A percentile compares a stretch with the other conserved stretches of the same genome.
Evolutionary conservation across 768 basidiomycete species (phyloP).

Genomic region (Trametes cingulata): DNA sequence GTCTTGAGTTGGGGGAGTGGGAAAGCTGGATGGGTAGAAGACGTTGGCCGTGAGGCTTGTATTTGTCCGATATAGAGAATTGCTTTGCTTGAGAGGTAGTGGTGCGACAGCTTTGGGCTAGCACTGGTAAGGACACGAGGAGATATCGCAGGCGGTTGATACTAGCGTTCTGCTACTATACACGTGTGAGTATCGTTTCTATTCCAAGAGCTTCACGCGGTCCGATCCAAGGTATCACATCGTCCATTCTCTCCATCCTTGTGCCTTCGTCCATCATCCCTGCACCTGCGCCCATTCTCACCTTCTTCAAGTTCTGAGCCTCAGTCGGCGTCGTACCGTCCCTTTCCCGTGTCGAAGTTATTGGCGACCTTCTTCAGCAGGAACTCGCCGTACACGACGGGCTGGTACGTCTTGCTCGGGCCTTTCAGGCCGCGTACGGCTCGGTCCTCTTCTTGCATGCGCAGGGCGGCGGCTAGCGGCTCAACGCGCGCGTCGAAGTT

Average conservation of each 20-base stretch:
- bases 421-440: conserved; percentile 17
- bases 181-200: too few relatives aligned
- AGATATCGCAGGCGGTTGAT: background rate
- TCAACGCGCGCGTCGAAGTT: conserved; percentile 72
- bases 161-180: too few relatives aligned
- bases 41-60: background rate
- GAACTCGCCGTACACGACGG: conserved; percentile 79
- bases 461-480: conserved; percentile 62
- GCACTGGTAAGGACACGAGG: too few relatives aligned
- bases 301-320: too few relatives aligned
- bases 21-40: background rate
- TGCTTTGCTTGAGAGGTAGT: background rate
- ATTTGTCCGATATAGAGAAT: conserved; percentile 4
- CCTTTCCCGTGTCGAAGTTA: conserved; percentile 59
- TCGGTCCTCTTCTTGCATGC: conserved; percentile 38
- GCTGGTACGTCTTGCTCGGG: conserved; percentile 38
- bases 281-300: background rate
- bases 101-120: too few relatives aligned
- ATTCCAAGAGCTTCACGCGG: too few relatives aligned
- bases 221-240: too few relatives aligned
- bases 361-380: conserved; percentile 67
- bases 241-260: too few relatives aligned
- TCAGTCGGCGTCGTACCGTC: conserved; percentile 32
- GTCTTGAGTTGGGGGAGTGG: conserved; percentile 51
- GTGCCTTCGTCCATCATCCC: background rate